Evolutionary conservation across 2,329 filamentous ascomycete species (phyloP).

Genomic region (Cordyceps militaris): DNA sequence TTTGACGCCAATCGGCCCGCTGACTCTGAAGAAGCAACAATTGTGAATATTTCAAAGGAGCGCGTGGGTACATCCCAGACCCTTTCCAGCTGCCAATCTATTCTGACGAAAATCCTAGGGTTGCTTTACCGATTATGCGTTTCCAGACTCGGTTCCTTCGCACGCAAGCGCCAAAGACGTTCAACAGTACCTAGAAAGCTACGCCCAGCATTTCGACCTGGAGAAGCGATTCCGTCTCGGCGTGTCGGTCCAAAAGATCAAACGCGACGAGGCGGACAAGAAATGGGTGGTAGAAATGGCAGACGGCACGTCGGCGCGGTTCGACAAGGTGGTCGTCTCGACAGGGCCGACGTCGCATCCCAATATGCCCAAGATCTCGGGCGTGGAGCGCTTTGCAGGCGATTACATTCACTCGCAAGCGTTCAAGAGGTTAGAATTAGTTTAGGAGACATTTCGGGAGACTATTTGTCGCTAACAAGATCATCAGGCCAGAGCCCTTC

Average conservation of each 20-base stretch:
- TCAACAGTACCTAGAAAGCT: slow-evolving; percentile 27
- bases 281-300: slow-evolving; percentile 25
- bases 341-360: slow-evolving; percentile 29
- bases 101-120: slow-evolving; percentile 16
- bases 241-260: slow-evolving; percentile 17
- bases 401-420: slow-evolving; percentile 32
- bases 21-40: slow-evolving; percentile 19
- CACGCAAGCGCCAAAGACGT: slow-evolving; percentile 22
- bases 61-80: slow-evolving; percentile 17
- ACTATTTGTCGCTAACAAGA: background rate
- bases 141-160: slow-evolving; percentile 21
- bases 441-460: background rate
- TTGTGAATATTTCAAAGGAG: slow-evolving; percentile 27
- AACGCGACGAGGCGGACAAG: slow-evolving; percentile 16
- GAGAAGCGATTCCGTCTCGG: slow-evolving; percentile 20
- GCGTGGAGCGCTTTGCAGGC: slow-evolving; percentile 30
- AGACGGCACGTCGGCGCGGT: slow-evolving; percentile 17
- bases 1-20: background rate
- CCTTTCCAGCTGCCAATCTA: too few species aligned
- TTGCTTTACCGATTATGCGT: slow-evolving; percentile 31
- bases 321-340: slow-evolving; percentile 33
- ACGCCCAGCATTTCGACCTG: slow-evolving; percentile 27
- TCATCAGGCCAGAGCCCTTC: slow-evolving; percentile 24
- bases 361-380: slow-evolving; percentile 29
- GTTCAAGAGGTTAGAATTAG: slow-evolving; percentile 25